A percentile compares a stretch with the other conserved stretches of the same genome.
These are phyloP conservation scores for Verticillium albo-atrum DNA, from an alignment of 2,329 filamentous ascomycete species.

Conservation along the genomic window DNA sequence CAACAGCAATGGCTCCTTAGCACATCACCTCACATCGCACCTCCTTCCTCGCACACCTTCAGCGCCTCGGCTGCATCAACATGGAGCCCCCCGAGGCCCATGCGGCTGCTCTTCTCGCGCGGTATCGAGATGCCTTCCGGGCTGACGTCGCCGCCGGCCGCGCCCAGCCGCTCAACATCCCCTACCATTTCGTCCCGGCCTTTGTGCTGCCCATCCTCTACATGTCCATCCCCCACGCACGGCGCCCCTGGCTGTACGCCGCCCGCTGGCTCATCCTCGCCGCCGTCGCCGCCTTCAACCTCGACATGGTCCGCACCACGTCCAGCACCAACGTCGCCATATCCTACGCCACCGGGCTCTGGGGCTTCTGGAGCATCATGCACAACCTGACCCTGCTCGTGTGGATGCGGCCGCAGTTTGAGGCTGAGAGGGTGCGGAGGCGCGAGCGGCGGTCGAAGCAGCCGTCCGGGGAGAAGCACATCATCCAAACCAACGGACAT, in stretches of 20 bases:
- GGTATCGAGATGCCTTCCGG: conserved; percentile 32
- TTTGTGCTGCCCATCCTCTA: conserved; percentile 49
- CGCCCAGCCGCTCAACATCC: conserved; percentile 45
- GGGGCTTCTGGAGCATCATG: conserved; percentile 46
- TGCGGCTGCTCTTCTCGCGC: conserved; percentile 14
- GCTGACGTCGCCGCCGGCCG: conserved; percentile 30
- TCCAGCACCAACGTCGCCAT: conserved; percentile 48
- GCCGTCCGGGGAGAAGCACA: too few relatives aligned
- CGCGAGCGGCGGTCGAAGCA: too few relatives aligned
- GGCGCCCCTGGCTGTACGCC: conserved; percentile 44
- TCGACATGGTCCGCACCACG: conserved; percentile 32
- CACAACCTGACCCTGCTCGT: conserved; percentile 45
- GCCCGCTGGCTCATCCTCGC: conserved; percentile 46
- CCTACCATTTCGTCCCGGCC: conserved; percentile 42
- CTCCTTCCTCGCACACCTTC: too few relatives aligned
- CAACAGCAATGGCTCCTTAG: too few relatives aligned
- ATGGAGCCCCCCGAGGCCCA: conserved; percentile 6
- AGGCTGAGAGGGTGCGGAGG: conserved; percentile 46
- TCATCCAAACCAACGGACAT: background rate
- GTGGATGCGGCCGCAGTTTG: conserved; percentile 51
- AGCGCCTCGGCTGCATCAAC: too few relatives aligned
- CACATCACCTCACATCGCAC: too few relatives aligned
- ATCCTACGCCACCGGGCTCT: conserved; percentile 46
- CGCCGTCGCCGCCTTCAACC: conserved; percentile 37
- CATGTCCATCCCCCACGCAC: conserved; percentile 49